Evolutionary conservation across 2,329 filamentous ascomycete genomes (phyloP).

Genomic region (Alternaria sp.): DNA sequence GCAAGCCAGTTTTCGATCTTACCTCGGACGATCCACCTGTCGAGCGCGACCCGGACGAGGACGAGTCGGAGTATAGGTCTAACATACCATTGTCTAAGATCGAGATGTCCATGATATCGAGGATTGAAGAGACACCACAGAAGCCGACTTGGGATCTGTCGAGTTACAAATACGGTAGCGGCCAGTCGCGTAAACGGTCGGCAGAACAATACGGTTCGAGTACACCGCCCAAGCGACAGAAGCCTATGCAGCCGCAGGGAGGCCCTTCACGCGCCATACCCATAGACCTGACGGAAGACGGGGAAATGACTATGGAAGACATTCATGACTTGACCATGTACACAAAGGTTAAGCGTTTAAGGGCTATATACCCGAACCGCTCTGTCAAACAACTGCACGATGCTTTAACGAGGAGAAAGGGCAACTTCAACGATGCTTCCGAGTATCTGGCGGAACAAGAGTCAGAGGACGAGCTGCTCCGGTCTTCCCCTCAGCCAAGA

Average conservation of each 20-base stretch:
- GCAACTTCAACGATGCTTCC: constrained; percentile 64
- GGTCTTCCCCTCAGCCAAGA: constrained; percentile 39
- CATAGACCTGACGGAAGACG: constrained; percentile 37
- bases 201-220: constrained; percentile 28
- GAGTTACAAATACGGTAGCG: constrained; percentile 33
- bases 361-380: constrained; percentile 57
- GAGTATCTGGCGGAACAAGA: constrained; percentile 31
- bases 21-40: constrained; percentile 57
- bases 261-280: constrained; percentile 48
- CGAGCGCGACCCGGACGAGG: constrained; percentile 59
- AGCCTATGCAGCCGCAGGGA: constrained; percentile 36
- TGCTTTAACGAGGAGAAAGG: constrained; percentile 60
- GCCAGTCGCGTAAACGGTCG: constrained; percentile 40
- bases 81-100: constrained; percentile 70
- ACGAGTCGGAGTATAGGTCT: constrained; percentile 54
- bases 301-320: constrained; percentile 34
- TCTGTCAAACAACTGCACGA: constrained; percentile 60
- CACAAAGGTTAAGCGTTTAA: constrained; percentile 63
- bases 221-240: constrained; percentile 39
- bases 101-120: constrained; percentile 37
- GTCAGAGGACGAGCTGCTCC: constrained; percentile 49
- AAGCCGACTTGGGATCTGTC: constrained; percentile 44
- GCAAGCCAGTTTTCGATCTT: constrained; percentile 52
- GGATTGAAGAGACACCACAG: constrained; percentile 49
- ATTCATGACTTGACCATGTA: constrained; percentile 58